Evolutionary conservation across 2,329 filamentous ascomycete genomes (phyloP), one percentile per base, ranked within the genome.

Genomic region (Exophiala spinifera): DNA sequence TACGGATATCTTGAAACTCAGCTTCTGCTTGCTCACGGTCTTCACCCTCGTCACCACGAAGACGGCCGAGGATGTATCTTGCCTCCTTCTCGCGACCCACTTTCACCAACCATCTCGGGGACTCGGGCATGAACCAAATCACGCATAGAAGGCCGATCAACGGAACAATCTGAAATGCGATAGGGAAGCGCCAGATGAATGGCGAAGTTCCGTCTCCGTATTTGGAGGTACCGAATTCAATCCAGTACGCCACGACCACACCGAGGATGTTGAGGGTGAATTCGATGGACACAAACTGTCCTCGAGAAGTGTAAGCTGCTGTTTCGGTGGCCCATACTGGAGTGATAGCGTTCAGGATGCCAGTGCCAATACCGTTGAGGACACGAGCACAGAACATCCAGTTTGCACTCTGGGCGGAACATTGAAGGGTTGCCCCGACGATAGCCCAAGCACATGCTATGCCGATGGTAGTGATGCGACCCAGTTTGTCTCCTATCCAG

Each of bases 291-390:
- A 89, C 82, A 59, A 87, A 87, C 45, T 83, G 78, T 4, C 87
- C 87, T 37, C 87, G 79, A 1, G 81, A 84, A 0, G 79, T 87
- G 63, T 88, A 83, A 36, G 85, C 80, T 0, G 84, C 81, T 0
- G 82, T 86, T 68, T 88, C 86, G 0, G 85, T 86, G 1, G 84
- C 84, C 84, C 84, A 88, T 3, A 87, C 84, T 0, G 86, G 86
- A 0, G 85, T 80, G 58, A 88, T 87, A 6, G 84, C 81, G 63
- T 87, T 89, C 33, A 88, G 67, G 47, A 88, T 82, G 20, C 86
- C 86, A 1, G 84, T 88, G 3, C 85, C 86, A 43, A 85, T 80
- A 4, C 84, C 83, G 51, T 85, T 86, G 33, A 85, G 72, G 14
- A 80, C 72, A 25, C 83, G 80, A 11, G 81, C 77, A 64, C 80